Evolutionary conservation across 2,329 filamentous ascomycete species (phyloP), one percentile per base, ranked within the genome.

Genomic region (Chaetomium strumarium): DNA sequence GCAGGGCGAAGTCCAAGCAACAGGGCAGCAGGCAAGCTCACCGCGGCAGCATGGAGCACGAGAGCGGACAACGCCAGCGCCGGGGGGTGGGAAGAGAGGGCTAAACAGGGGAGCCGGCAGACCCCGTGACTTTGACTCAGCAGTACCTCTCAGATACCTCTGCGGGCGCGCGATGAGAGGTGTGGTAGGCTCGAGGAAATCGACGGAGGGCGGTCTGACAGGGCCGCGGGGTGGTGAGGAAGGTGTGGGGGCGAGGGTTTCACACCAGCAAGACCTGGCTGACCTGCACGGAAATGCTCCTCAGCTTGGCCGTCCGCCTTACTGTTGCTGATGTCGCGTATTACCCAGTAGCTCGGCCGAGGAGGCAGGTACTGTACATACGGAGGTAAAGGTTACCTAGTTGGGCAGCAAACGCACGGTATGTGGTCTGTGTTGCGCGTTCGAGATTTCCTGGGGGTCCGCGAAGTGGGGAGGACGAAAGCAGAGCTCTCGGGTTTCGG

Each of bases 401-500:
- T 62, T 60, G 61, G 61, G 61, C 61, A 63, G 60, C 61, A 62
- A 62, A n/a, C 2, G 14, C 8, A n/a, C 52, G 42, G 43, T 34
- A 36, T 49, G 44, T 49, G 51, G 42, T 39, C 31, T 42, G 47
- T 44, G 52, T 47, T 43, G 46, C 46, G 52, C 49, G 48, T 37
- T 43, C 40, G 53, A 34, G 51, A 29, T 40, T 52, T 43, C 13
- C 13, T n/a, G 34, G 51, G 46, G 31, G 48, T 40, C 52, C 41
- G 52, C 40, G 51, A 48, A 55, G 58, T 53, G 55, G 56, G 52
- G 55, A 59, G 50, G 45, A 47, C 41, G 39, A 55, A 46, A 49
- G 48, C 48, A 20, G 36, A 42, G 46, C 24, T 51, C 49, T 51
- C 49, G 55, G 53, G 51, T 52, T 58, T 53, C 54, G 54, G 56